A percentile compares a stretch with the other conserved stretches of the same genome.
Evolutionary conservation across 2,329 filamentous ascomycete species (phyloP).

Genomic region (Aspergillus sp.): DNA sequence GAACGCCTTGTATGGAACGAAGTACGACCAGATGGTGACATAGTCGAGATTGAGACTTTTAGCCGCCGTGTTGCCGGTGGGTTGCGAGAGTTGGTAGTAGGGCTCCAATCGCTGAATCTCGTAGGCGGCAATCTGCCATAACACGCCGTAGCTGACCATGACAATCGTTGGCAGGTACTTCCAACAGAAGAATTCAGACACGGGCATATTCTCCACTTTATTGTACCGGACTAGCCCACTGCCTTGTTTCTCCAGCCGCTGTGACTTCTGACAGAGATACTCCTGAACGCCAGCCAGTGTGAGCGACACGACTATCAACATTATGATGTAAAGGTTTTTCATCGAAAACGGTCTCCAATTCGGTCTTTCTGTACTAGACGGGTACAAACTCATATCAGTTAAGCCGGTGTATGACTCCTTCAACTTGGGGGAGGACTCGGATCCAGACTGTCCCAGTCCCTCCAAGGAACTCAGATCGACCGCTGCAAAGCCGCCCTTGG

Average conservation of each 20-base stretch:
- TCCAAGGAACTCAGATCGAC: slow-evolving; percentile 42
- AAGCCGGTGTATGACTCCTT: slow-evolving; percentile 16
- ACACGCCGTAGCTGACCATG: slow-evolving; percentile 45
- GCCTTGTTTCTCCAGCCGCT: slow-evolving; percentile 32
- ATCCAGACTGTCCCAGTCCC: slow-evolving; percentile 12
- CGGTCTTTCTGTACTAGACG: slow-evolving; percentile 26
- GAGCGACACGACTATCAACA: slow-evolving; percentile 25
- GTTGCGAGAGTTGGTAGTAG: slow-evolving; percentile 40
- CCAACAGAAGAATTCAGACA: slow-evolving; percentile 29
- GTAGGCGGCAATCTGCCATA: slow-evolving; percentile 48
- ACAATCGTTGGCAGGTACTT: slow-evolving; percentile 42
- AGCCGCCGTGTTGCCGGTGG: slow-evolving; percentile 24
- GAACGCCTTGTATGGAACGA: slow-evolving; percentile 43
- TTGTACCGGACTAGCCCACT: slow-evolving; percentile 26
- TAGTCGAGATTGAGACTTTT: slow-evolving; percentile 47
- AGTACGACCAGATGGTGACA: slow-evolving; percentile 42
- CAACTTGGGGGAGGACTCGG: slow-evolving; percentile 3
- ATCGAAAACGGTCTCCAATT: slow-evolving; percentile 34
- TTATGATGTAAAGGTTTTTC: slow-evolving; percentile 24
- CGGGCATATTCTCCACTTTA: slow-evolving; percentile 19
- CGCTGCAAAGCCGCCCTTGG: slow-evolving; percentile 28
- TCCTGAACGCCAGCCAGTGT: slow-evolving; percentile 29
- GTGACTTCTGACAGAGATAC: slow-evolving; percentile 26
- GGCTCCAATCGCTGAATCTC: slow-evolving; percentile 49
- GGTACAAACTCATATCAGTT: slow-evolving; percentile 28